phyloP scores from a whole-genome alignment of 164 flowering plant species.

The Protea cynaroides region DNA sequence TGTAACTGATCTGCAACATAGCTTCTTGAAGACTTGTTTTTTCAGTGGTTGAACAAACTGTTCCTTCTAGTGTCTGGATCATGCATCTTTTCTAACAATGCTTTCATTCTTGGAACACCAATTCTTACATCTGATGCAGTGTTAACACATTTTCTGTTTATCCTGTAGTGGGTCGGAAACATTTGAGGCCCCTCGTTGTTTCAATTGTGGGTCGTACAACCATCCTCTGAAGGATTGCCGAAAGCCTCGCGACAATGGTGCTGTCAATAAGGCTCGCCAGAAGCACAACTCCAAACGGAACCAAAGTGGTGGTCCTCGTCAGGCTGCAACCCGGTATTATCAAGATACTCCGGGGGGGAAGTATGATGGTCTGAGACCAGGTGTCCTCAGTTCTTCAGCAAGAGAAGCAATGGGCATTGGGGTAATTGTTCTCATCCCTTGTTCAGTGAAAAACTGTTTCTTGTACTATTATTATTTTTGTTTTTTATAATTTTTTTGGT shows the following conservation, averaged over 20 bases:
- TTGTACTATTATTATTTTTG: background rate
- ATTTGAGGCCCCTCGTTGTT: conserved; percentile 69
- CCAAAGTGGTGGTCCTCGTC: conserved; percentile 43
- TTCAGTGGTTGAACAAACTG: no score
- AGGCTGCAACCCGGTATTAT: conserved; percentile 60
- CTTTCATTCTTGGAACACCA: background rate
- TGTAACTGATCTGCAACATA: no score
- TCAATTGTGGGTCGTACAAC: conserved; percentile 87
- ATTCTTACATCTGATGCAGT: background rate
- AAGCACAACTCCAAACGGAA: conserved; percentile 54
- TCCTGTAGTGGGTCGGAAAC: conserved; percentile 46
- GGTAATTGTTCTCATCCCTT: conserved; percentile 37
- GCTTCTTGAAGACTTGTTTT: no score
- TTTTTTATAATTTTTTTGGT: no score
- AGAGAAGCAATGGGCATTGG: conserved; percentile 69
- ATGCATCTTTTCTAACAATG: background rate
- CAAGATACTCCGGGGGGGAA: conserved; percentile 79
- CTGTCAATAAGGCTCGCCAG: conserved; percentile 81
- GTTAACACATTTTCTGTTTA: background rate
- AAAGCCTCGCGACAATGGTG: conserved; percentile 82
- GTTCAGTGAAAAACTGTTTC: background rate
- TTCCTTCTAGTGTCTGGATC: no score
- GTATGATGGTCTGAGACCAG: conserved; percentile 84
- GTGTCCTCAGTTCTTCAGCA: conserved; percentile 71
- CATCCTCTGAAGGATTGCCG: conserved; percentile 92